phyloP scores from a whole-genome alignment of 2,329 filamentous ascomycete species.

The Fusarium stilboides region DNA sequence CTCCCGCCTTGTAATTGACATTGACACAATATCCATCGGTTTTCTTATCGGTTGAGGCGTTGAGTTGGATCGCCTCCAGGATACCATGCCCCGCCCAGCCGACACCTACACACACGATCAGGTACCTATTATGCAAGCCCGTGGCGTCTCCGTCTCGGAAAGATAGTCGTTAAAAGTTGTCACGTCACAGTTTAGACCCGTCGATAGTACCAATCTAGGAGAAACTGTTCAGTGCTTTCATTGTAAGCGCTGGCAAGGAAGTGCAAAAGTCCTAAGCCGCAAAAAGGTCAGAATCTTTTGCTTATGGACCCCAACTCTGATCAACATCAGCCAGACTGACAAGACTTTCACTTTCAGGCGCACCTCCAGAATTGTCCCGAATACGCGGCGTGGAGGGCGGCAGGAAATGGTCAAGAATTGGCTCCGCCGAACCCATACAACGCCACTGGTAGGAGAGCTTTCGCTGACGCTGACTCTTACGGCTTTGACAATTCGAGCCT shows the following conservation, averaged over 20 bases:
- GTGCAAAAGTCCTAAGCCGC: slow-evolving; percentile 14
- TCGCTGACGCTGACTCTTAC: slow-evolving; percentile 10
- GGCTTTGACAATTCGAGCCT: slow-evolving; percentile 11
- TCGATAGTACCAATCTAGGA: slow-evolving; percentile 12
- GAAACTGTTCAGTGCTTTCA: slow-evolving; percentile 8
- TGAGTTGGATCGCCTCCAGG: slow-evolving; percentile 4
- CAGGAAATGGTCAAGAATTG: slow-evolving; percentile 14
- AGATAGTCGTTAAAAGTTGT: slow-evolving; percentile 5
- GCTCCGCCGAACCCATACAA: slow-evolving; percentile 12
- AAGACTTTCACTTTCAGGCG: slow-evolving; percentile 5
- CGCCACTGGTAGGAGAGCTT: slow-evolving; percentile 12
- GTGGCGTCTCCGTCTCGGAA: background rate
- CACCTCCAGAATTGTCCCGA: slow-evolving; percentile 12
- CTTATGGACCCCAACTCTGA: background rate
- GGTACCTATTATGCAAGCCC: slow-evolving; percentile 5
- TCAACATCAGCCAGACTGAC: slow-evolving; percentile 2
- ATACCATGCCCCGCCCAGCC: slow-evolving; percentile 10
- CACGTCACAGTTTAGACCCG: slow-evolving; percentile 8
- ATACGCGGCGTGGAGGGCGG: slow-evolving; percentile 11
- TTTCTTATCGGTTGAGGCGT: background rate
- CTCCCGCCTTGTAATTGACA: slow-evolving; percentile 5
- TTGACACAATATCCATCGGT: slow-evolving; percentile 10
- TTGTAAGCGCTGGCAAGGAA: slow-evolving; percentile 13
- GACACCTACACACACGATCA: slow-evolving; percentile 14
- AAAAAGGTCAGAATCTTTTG: slow-evolving; percentile 9